A percentile compares a stretch with the other conserved stretches of the same genome.
phyloP scores from a whole-genome alignment of 495 filamentous ascomycete species.

The Hypoxylon subgilvum region DNA sequence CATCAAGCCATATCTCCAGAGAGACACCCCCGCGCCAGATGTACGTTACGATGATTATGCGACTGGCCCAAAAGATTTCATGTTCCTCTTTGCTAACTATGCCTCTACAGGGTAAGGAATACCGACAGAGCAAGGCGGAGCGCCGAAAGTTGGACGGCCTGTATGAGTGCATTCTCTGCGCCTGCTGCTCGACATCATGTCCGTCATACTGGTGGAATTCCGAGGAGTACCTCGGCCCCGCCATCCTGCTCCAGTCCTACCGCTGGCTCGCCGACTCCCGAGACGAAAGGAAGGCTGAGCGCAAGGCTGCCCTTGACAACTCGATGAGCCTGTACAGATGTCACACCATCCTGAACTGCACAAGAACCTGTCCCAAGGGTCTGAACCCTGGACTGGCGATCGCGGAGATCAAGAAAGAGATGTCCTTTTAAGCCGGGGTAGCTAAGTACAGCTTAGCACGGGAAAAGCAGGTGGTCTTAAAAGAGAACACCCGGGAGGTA shows the following conservation, averaged over 20 bases:
- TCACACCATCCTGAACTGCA: slow-evolving; percentile 99
- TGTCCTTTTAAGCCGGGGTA: slow-evolving; percentile 73
- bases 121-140: slow-evolving; percentile 84
- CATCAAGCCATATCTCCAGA: slow-evolving; percentile 97
- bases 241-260: slow-evolving; percentile 95
- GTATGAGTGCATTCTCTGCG: slow-evolving; percentile 99
- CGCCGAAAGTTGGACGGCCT: slow-evolving; percentile 96
- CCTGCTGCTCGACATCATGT: slow-evolving; percentile 97
- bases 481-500: neutral
- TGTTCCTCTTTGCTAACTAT: slow-evolving; percentile 20
- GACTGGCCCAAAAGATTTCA: neutral
- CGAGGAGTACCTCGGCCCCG: slow-evolving; percentile 96
- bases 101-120: slow-evolving; percentile 73
- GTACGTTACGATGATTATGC: slow-evolving; percentile 56
- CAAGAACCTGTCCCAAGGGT: slow-evolving; percentile 95
- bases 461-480: neutral
- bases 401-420: slow-evolving; percentile 96
- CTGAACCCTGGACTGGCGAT: slow-evolving; percentile 94
- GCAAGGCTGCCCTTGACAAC: slow-evolving; percentile 92
- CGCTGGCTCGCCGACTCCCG: slow-evolving; percentile 92
- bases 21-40: slow-evolving; percentile 75
- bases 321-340: slow-evolving; percentile 98
- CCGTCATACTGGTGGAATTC: slow-evolving; percentile 99
- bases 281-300: slow-evolving; percentile 84
- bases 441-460: neutral